Evolutionary conservation across 2,329 filamentous ascomycete genomes (phyloP), one percentile per base, ranked within the genome.

Genomic region (Colletotrichum ledebouriae): DNA sequence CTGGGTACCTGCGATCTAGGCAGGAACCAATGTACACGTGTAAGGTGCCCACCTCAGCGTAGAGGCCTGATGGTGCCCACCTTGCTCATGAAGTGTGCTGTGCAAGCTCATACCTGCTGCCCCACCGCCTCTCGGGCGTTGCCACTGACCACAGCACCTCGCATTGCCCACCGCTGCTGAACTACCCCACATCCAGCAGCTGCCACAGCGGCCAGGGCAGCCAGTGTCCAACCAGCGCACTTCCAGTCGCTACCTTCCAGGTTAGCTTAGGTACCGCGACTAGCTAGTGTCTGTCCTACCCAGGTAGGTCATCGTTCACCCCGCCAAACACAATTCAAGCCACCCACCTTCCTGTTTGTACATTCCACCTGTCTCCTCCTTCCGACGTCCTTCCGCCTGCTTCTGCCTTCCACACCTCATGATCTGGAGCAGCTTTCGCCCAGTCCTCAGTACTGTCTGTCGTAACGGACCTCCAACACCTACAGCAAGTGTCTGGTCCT

Each of bases 371-470:
- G 12, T 15, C 39, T 44, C 13, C 41, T 34, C 49, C 49, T 15
- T 46, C n/a, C 2, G 6, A 41, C 34, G 11, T 34, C 7, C 13
- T 47, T n/a, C 17, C 44, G 6, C 12, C 6, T 22, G 34, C 33
- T 50, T 17, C 47, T 22, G 44, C 11, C 39, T 25, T 44, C 34
- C 20, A 44, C 17, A 52, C 46, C 22, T 25, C 34, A 67, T 64
- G 64, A 22, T 63, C 33, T 34, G 59, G 53, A 64, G 29, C 39
- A 53, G 39, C 33, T 34, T 59, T 42, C 64, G 53, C 37, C 53
- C 60, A 46, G 29, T 47, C 17, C 6, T 42, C 17, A 50, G 33
- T 22, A 37, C 58, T 17, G 20, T 50, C 22, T 53, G n/a, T 39
- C 60, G 64, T 29, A 37, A 41, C 15, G 11, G 20, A 39, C 10